Evolutionary conservation across 2,329 filamentous ascomycete species (phyloP), one percentile per base, ranked within the genome.

Genomic region (Phyllosticta paracitricarpa): DNA sequence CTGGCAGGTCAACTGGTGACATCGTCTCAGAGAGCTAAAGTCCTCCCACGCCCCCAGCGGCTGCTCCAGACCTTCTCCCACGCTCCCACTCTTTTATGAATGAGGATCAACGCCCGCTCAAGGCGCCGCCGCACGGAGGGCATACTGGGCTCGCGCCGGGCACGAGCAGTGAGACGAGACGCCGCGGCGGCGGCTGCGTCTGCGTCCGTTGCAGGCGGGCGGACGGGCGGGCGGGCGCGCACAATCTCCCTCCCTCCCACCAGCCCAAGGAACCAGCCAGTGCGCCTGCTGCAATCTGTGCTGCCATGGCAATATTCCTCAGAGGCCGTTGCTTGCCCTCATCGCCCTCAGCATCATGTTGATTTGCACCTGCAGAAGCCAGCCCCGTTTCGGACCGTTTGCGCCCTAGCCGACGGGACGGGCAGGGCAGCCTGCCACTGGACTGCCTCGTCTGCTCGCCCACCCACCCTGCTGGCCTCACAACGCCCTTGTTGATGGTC

Each of bases 101-200:
- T 57, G 60, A 35, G 54, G 60, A 62, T 62, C 60, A 62, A 24
- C 56, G 56, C 56, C 25, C 52, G 60, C 54, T 40, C 60, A 58
- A 26, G 58, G 60, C 56, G 60, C 40, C 40, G 56, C 60, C 7
- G 59, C 59, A 61, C 59, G 59, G 59, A 54, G 52, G 59, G 35
- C 48, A 22, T 30, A 28, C 53, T 61, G 59, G 54, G 30, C 59
- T 61, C 40, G 40, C n/a, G 14, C 14, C 40, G 40, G 14, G 40
- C 40, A 48, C 17, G 40, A 48, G n/a, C 35, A 14, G 17, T n/a
- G n/a, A 48, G 33, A 40, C 33, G 33, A 40, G 33, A 40, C 33
- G 33, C 33, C 33, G 33, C 33, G 33, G 33, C 33, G 33, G 33
- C 33, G 33, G 33, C 33, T 40, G 33, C 28, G 28, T 30, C 33